Evolutionary conservation across 495 filamentous ascomycete genomes (phyloP).

Genomic region (Aspergillus panamensis): DNA sequence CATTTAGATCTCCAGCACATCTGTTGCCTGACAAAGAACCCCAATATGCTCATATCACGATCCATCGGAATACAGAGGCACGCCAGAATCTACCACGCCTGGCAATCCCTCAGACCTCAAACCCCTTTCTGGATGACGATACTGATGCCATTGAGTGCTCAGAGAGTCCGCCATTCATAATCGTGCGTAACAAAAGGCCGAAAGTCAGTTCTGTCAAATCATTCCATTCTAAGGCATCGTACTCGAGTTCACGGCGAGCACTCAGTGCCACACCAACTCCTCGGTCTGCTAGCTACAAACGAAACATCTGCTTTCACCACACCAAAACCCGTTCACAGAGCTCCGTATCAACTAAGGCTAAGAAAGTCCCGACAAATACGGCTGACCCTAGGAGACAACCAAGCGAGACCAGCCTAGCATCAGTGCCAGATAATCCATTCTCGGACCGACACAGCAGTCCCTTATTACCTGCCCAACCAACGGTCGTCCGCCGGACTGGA

Average conservation of each 20-base stretch:
- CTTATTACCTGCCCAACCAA: slow-evolving; percentile 39
- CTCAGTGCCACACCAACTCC: slow-evolving; percentile 47
- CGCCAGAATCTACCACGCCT: slow-evolving; percentile 3
- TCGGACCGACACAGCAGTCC: slow-evolving; percentile 33
- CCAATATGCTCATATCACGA: slow-evolving; percentile 59
- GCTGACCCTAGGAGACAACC: slow-evolving; percentile 24
- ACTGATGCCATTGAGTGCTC: slow-evolving; percentile 15
- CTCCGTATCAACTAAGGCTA: slow-evolving; percentile 28
- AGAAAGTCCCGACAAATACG: slow-evolving; percentile 10
- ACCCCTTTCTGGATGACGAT: slow-evolving; percentile 27
- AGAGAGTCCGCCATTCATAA: slow-evolving; percentile 32
- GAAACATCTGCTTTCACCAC: slow-evolving; percentile 78
- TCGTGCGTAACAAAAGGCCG: slow-evolving; percentile 35
- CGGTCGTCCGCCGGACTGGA: slow-evolving; percentile 33
- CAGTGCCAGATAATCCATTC: slow-evolving; percentile 19
- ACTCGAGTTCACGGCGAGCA: slow-evolving; percentile 58
- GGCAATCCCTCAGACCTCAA: slow-evolving; percentile 20
- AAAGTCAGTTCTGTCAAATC: slow-evolving; percentile 39
- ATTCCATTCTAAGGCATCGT: slow-evolving; percentile 36
- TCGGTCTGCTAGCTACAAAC: slow-evolving; percentile 62
- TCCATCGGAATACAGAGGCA: slow-evolving; percentile 50
- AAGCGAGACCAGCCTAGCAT: slow-evolving; percentile 31
- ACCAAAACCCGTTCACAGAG: slow-evolving; percentile 44
- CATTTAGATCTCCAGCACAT: slow-evolving; percentile 67
- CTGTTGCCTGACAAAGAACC: slow-evolving; percentile 34